Evolutionary conservation across 2,329 filamentous ascomycete species (phyloP).

Genomic region (Cytospora piceae): DNA sequence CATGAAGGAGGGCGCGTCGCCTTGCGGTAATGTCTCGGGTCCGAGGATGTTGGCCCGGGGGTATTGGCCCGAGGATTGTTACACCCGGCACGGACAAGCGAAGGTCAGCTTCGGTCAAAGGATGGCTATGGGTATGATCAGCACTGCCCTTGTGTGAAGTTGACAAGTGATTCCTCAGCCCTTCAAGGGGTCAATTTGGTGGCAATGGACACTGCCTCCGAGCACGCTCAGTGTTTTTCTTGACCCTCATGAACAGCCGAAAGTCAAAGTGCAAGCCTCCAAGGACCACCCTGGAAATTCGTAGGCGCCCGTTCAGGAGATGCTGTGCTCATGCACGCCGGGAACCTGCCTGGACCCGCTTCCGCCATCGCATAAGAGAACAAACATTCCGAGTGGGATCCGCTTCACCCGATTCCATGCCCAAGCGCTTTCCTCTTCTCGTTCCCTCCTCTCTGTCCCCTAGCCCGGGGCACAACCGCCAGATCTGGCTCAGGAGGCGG

Average conservation of each 20-base stretch:
- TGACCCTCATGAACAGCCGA: not conserved
- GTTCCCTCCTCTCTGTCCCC: not conserved
- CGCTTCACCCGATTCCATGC: not conserved
- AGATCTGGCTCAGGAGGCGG: not conserved
- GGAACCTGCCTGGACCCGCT: not conserved
- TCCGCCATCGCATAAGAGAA: not conserved
- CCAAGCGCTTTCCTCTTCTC: not conserved
- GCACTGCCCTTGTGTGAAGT: not conserved
- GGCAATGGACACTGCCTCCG: not conserved
- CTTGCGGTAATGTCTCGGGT: not conserved
- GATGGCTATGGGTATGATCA: not conserved
- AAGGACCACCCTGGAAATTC: not conserved
- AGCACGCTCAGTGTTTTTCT: not conserved
- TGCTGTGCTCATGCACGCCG: slow-evolving; percentile 14
- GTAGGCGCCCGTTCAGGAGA: slow-evolving; percentile 12
- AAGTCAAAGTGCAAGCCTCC: not conserved
- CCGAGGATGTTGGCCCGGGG: not conserved
- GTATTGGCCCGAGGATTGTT: too few species aligned
- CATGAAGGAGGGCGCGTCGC: not conserved
- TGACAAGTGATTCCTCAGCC: not conserved
- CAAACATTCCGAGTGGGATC: not conserved
- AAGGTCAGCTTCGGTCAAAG: not conserved
- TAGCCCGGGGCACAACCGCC: not conserved
- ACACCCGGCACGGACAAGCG: not conserved
- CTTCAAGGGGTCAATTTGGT: not conserved